Evolutionary conservation across 2,329 filamentous ascomycete species (phyloP).

Genomic region (Cercospora zeina): DNA sequence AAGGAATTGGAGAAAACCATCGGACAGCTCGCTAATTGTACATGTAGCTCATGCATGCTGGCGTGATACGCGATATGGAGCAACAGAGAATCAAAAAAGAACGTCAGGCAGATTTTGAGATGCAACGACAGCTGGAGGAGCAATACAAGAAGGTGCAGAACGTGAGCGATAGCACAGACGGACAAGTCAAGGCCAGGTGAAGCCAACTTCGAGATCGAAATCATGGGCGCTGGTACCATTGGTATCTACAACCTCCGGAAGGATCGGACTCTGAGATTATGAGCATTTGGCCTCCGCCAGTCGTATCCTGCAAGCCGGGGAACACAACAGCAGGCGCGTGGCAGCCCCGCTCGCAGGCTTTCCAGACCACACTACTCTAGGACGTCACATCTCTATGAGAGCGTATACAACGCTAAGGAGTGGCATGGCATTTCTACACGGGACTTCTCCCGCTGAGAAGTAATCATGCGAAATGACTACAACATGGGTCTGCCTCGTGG

Average conservation of each 20-base stretch:
- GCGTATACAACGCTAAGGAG: not conserved
- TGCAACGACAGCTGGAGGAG: constrained; percentile 80
- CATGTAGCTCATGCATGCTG: constrained; percentile 84
- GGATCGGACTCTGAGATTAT: not conserved
- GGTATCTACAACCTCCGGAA: not conserved
- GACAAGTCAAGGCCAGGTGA: constrained; percentile 29
- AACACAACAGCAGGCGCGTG: not conserved
- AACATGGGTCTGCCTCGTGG: not conserved
- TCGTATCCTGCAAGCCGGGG: not conserved
- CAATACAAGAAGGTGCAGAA: constrained; percentile 89
- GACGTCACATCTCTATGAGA: not conserved
- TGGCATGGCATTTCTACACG: not conserved
- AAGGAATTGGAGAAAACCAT: constrained; percentile 5
- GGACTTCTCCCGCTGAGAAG: not conserved
- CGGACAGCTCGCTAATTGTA: constrained; percentile 18
- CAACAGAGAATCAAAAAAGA: constrained; percentile 88
- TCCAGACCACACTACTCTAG: not conserved
- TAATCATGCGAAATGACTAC: not conserved
- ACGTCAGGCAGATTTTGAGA: constrained; percentile 89
- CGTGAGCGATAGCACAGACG: constrained; percentile 59
- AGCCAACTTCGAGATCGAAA: not conserved
- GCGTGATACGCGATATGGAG: constrained; percentile 91
- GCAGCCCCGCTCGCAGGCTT: not conserved
- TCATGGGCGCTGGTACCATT: not conserved
- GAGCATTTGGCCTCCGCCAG: not conserved